Base-by-base conservation (phyloP, 176 grass and related monocot genomes). In the Cenchrus purpureus region DNA sequence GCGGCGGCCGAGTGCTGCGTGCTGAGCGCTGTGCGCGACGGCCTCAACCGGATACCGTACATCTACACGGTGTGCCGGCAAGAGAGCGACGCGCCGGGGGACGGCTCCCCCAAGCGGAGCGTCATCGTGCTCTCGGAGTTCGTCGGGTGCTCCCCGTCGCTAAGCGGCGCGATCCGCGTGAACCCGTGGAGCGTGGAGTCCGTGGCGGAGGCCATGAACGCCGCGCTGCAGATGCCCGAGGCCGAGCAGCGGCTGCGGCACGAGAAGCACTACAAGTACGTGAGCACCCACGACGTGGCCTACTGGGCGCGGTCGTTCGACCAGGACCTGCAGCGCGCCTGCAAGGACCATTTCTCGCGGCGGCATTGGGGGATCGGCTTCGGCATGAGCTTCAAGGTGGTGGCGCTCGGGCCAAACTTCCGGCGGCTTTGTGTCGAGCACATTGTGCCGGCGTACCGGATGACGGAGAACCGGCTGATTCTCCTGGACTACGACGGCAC, bases 401-500 rank as follows among this genome's bases (percentile, higher is more conserved):
- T 92, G 13, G 78, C 83, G 31, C 71, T 88, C 43, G 86, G 71
- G 17, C 66, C 82, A 10, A 67, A 20, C 45, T 82, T 86, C 68
- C 62, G 62, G 64, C 85, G 86, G 64, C 83, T 88, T 22, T 65
- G 57, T 1, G 43, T 70, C 6, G 72, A 77, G 12, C 56, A 88
- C 57, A 71, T 91, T 7, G 42, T 66, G 13, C 22, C 71, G 17
- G n/a, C 86, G 13, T 91, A 91, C 68, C 32, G 31, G 3, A 66
- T 54, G 73, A 93, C 81, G 31, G 32, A 53, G 31, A 57, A 42
- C 58, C 85, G 90, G 73, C 79, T 88, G 1, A 85, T 91, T 42
- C 49, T 91, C 16, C 32, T 91, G 34, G 90, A 91, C 76, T 91
- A 91, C 51, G 90, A 91, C 62, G 86, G 86, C 45, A 91, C 86